phyloP scores from a whole-genome alignment of 2,329 filamentous ascomycete species.

The Apiospora phragmitis region DNA sequence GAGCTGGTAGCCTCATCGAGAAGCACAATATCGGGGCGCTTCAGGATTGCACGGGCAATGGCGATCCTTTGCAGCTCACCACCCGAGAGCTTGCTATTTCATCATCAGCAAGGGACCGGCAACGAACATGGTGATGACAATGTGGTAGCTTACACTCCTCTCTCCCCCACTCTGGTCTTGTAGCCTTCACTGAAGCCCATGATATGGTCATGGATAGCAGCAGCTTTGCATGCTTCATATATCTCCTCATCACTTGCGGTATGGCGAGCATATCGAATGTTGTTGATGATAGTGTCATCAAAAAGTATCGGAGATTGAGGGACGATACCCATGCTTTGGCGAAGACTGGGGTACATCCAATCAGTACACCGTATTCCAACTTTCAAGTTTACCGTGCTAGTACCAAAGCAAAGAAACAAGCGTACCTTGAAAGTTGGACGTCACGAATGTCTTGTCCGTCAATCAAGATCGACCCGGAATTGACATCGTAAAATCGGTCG shows the following conservation, averaged over 20 bases:
- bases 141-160: conserved; percentile 42
- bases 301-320: conserved; percentile 49
- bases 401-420: not conserved
- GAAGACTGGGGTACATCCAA: conserved; percentile 31
- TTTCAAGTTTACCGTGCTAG: conserved; percentile 10
- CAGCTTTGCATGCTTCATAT: conserved; percentile 50
- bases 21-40: conserved; percentile 72
- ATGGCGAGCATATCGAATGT: conserved; percentile 53
- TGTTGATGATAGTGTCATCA: conserved; percentile 57
- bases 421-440: conserved; percentile 38
- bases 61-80: conserved; percentile 68
- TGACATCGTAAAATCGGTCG: conserved; percentile 52
- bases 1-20: conserved; percentile 78
- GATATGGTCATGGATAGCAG: conserved; percentile 57
- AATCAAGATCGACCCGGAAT: conserved; percentile 44
- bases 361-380: not conserved
- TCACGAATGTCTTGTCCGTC: conserved; percentile 47
- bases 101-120: conserved; percentile 15
- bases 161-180: conserved; percentile 52
- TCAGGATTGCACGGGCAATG: conserved; percentile 71
- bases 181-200: conserved; percentile 54
- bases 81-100: conserved; percentile 59
- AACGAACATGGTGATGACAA: no score
- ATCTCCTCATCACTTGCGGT: conserved; percentile 50
- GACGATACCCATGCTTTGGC: conserved; percentile 44